Evolutionary conservation across 352 stramenopile species (phyloP).

Genomic region (Pythium plurisporium): DNA sequence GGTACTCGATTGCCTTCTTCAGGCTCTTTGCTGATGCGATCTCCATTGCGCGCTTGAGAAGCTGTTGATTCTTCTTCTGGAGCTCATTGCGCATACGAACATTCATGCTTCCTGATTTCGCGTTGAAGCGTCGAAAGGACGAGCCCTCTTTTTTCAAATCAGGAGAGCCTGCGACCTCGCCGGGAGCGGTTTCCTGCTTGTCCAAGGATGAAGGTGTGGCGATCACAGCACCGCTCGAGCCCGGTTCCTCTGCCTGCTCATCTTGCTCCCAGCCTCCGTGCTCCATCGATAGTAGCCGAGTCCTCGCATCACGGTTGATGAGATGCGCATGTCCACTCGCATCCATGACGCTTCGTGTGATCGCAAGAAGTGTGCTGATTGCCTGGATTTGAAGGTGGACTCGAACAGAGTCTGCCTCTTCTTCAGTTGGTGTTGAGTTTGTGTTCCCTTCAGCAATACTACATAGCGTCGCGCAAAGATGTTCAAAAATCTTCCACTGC

Average conservation of each 20-base stretch:
- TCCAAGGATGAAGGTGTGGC: background rate
- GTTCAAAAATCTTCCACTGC: slow-evolving; percentile 88
- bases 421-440: slow-evolving; percentile 25
- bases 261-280: slow-evolving; percentile 84
- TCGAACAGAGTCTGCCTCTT: slow-evolving; percentile 31
- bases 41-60: slow-evolving; percentile 77
- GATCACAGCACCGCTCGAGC: background rate
- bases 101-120: slow-evolving; percentile 46
- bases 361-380: slow-evolving; percentile 69
- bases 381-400: slow-evolving; percentile 54
- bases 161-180: background rate
- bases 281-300: slow-evolving; percentile 76
- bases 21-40: slow-evolving; percentile 77
- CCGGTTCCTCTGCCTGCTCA: slow-evolving; percentile 30
- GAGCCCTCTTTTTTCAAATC: background rate
- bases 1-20: slow-evolving; percentile 84
- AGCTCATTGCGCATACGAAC: slow-evolving; percentile 80
- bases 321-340: slow-evolving; percentile 79
- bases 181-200: background rate
- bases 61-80: slow-evolving; percentile 77
- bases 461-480: slow-evolving; percentile 68
- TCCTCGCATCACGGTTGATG: slow-evolving; percentile 78
- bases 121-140: slow-evolving; percentile 3
- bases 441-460: slow-evolving; percentile 63
- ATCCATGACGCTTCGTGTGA: slow-evolving; percentile 83